Evolutionary conservation across 352 stramenopile species (phyloP), one percentile per base, ranked within the genome.

Genomic region (Globisporangium spinosum): DNA sequence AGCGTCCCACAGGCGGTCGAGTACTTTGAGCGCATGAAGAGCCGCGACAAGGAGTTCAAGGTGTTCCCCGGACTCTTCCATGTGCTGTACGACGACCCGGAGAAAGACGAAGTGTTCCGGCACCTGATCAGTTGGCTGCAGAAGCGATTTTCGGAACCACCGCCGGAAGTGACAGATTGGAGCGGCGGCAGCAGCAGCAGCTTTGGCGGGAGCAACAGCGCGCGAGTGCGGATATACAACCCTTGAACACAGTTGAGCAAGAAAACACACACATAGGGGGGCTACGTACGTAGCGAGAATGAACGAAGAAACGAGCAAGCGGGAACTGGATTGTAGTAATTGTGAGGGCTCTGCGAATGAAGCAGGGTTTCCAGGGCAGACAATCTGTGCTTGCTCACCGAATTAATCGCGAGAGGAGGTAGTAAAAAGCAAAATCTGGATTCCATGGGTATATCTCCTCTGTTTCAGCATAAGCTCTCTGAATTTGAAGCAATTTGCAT

Each of bases 31-130:
- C 68, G 66, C 17, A 66, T 80, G 35, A 34, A 53, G 13, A 77
- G 62, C 62, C 66, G 61, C 34, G 72, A 83, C 70, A 83, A 80
- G 67, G 25, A 73, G 27, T 71, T 80, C 49, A 72, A 77, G 49
- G 61, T 74, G 53, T 80, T 77, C 53, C 55, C 67, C 2, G 74
- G 74, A 2, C 58, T 77, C 15, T 80, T 58, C 58, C 74, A 83
- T 58, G 69, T 64, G 45, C 54, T 83, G n/a, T 83, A 76, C 63
- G 69, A 80, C 55, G 76, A 82, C 43, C 70, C 70, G 12, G 74
- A 80, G 54, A 58, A 66, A 8, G 55, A 60, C 55, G 55, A 60
- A 22, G 20, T 45, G 17, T 35, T 60, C 3, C 27, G 55, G 15
- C 55, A 60, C 55, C 9, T 60, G 55, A 35, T 60, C 17, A 60